Conservation (phyloP, 1,139 yeast species). For the Candida sanyaensis region DNA sequence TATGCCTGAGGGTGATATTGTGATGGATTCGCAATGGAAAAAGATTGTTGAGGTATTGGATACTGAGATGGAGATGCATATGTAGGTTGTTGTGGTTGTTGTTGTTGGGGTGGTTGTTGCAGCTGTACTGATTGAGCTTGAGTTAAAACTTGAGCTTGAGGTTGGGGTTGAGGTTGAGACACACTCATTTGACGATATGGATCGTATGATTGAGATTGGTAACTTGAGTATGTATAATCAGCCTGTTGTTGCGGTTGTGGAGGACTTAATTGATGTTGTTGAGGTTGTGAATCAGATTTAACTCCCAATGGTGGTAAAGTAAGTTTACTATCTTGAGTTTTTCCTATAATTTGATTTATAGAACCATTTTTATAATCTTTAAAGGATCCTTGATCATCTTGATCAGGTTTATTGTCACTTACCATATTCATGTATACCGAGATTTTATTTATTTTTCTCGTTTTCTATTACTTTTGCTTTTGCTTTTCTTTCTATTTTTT, state of each 20-base stretch:
- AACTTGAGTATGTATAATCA: slow-evolving; percentile 1
- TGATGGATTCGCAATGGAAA: neutral
- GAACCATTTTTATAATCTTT: slow-evolving; percentile 12
- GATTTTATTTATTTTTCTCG: slow-evolving; percentile 8
- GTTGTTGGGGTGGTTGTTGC: neutral
- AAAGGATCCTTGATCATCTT: slow-evolving; percentile 13
- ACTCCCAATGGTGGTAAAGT: slow-evolving; percentile 14
- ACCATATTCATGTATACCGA: neutral
- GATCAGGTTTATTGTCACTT: slow-evolving; percentile 8
- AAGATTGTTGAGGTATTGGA: slow-evolving; percentile 1
- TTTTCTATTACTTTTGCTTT: neutral
- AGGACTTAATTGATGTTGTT: slow-evolving; percentile 4
- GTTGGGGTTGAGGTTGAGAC: neutral
- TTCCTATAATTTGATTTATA: slow-evolving; percentile 13
- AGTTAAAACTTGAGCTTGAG: neutral
- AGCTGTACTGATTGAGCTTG: neutral
- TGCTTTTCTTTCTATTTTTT: neutral
- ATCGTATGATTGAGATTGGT: neutral
- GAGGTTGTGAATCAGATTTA: slow-evolving; percentile 6
- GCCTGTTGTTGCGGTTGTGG: slow-evolving; percentile 1
- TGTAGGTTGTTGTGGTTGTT: slow-evolving; percentile 5
- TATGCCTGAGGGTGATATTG: slow-evolving; percentile 2
- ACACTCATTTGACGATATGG: slow-evolving; percentile 1
- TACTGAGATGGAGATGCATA: slow-evolving; percentile 2
- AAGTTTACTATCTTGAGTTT: slow-evolving; percentile 8